Percentiles rank a stretch among this genome's conserved stretches.
phyloP scores from a whole-genome alignment of 2,329 filamentous ascomycete species.

The Fusarium miscanthi region DNA sequence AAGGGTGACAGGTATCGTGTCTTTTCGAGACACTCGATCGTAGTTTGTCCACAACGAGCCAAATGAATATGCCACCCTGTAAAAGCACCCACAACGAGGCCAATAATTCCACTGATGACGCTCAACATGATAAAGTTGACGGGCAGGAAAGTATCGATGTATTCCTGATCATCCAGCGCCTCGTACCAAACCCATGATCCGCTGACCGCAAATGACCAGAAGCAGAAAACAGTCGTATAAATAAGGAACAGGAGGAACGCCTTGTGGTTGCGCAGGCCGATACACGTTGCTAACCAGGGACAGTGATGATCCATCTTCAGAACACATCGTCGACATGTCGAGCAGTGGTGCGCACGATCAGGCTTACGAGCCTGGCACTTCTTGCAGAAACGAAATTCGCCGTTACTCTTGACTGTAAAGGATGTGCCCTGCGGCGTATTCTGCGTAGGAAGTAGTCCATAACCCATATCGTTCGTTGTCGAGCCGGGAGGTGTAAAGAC shows the following conservation, averaged over 20 bases:
- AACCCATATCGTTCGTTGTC: constrained; percentile 73
- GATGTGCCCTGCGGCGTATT: constrained; percentile 72
- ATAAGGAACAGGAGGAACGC: constrained; percentile 91
- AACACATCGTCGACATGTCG: constrained; percentile 91
- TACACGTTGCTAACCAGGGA: constrained; percentile 96
- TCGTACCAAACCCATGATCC: constrained; percentile 87
- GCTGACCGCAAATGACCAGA: constrained; percentile 81
- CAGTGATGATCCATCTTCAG: constrained; percentile 99
- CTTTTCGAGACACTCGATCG: constrained; percentile 96
- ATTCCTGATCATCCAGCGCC: constrained; percentile 76
- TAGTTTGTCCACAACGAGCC: constrained; percentile 83
- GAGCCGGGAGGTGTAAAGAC: constrained; percentile 92
- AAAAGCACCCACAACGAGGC: constrained; percentile 87
- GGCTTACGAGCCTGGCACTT: constrained; percentile 96
- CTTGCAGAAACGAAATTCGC: constrained; percentile 91
- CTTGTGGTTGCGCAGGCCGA: constrained; percentile 95
- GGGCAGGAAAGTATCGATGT: constrained; percentile 81
- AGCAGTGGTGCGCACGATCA: constrained; percentile 96
- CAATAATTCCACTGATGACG: constrained; percentile 90
- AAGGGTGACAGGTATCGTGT: constrained; percentile 90
- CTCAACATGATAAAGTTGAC: constrained; percentile 91
- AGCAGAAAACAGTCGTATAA: constrained; percentile 88
- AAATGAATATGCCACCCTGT: constrained; percentile 92
- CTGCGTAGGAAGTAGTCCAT: constrained; percentile 82
- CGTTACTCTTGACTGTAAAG: constrained; percentile 92